These are phyloP conservation scores for Globisporangium polare DNA, from an alignment of 352 stramenopile genomes.

Conservation along the genomic window DNA sequence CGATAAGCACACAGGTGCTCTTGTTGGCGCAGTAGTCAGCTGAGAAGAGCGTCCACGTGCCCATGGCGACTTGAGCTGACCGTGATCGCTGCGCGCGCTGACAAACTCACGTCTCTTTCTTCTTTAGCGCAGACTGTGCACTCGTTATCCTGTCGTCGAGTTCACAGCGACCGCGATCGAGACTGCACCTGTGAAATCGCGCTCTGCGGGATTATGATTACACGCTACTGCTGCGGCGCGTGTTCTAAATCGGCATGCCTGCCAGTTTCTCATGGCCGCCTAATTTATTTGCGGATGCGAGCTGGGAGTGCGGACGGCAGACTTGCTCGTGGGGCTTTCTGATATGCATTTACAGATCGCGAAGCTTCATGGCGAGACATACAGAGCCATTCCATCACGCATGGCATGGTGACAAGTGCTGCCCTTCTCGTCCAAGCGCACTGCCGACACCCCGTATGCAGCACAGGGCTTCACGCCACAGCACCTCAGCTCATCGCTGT, in stretches of 20 bases:
- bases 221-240: background rate
- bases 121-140: background rate
- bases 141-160: background rate
- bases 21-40: constrained; percentile 34
- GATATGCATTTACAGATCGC: no score
- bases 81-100: background rate
- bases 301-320: background rate
- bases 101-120: background rate
- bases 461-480: background rate
- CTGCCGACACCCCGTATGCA: background rate
- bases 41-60: constrained; percentile 56
- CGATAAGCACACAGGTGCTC: constrained; percentile 60
- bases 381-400: no score
- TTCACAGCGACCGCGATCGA: background rate
- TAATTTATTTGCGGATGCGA: background rate
- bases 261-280: background rate
- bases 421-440: background rate
- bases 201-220: background rate
- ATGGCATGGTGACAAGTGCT: no score
- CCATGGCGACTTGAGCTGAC: constrained; percentile 25
- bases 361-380: no score
- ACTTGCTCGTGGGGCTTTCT: background rate
- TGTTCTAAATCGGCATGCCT: background rate
- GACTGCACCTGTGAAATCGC: background rate
- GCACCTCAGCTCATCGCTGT: background rate